phyloP scores from a whole-genome alignment of 2,329 filamentous ascomycete species.

The Clarireedia homoeocarpa region DNA sequence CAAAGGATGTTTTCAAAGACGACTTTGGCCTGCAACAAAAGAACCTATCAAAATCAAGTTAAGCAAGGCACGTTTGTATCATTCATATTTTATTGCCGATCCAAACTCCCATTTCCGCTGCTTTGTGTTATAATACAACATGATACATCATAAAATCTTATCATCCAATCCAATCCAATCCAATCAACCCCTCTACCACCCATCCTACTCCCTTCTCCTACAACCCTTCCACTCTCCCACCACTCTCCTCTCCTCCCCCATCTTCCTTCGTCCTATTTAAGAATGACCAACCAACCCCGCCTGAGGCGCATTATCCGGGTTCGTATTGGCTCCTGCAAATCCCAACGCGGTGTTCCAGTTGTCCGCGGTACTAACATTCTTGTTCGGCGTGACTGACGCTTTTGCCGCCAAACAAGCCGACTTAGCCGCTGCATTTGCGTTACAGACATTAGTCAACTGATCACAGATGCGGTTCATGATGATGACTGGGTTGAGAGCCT shows the following conservation, averaged over 20 bases:
- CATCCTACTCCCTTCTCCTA: not conserved
- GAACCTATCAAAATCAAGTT: too few relatives aligned
- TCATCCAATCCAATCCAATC: not conserved
- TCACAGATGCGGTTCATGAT: constrained; percentile 67
- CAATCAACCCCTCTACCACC: not conserved
- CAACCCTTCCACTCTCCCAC: too few relatives aligned
- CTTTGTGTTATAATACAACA: too few relatives aligned
- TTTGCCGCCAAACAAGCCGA: constrained; percentile 45
- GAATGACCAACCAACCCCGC: constrained; percentile 25
- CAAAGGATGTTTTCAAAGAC: too few relatives aligned
- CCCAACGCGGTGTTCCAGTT: constrained; percentile 35
- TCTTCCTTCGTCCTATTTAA: constrained; percentile 4
- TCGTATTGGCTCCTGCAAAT: constrained; percentile 28
- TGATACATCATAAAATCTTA: not conserved
- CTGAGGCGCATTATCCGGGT: constrained; percentile 27
- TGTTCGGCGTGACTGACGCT: constrained; percentile 42
- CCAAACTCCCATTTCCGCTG: too few relatives aligned
- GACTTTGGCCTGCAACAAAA: too few relatives aligned
- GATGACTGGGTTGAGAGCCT: constrained; percentile 65
- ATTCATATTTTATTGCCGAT: too few relatives aligned
- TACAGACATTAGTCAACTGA: constrained; percentile 59
- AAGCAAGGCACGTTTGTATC: too few relatives aligned
- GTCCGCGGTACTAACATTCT: constrained; percentile 40
- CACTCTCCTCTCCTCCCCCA: not conserved
- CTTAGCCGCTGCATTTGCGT: constrained; percentile 52